These are phyloP conservation scores for Talaromyces thailandensis DNA, from an alignment of 495 filamentous ascomycete genomes.

Conservation along the genomic window DNA sequence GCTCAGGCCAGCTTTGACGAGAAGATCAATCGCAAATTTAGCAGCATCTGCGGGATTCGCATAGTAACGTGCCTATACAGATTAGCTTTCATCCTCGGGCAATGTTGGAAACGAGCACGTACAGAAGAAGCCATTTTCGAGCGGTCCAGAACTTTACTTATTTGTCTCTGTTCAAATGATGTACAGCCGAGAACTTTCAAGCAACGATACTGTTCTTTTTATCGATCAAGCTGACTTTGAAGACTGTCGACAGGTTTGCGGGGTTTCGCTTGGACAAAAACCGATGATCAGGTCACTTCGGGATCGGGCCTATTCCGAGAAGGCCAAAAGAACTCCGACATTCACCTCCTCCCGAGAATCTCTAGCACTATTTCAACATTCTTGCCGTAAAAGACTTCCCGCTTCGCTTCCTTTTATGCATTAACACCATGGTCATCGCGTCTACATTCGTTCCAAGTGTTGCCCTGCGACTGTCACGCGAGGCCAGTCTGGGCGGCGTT, in stretches of 20 bases:
- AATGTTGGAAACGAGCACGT: background rate
- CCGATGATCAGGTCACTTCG: too few relatives aligned
- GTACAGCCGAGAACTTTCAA: background rate
- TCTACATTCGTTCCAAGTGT: background rate
- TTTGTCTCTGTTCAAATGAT: background rate
- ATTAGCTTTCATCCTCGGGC: background rate
- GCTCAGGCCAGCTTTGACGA: background rate
- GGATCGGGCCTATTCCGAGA: background rate
- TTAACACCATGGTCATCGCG: background rate
- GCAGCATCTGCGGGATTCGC: background rate
- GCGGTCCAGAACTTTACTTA: background rate
- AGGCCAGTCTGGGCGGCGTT: background rate
- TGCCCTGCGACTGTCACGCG: background rate
- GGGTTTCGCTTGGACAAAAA: too few relatives aligned
- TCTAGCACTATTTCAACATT: background rate
- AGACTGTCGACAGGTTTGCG: too few relatives aligned
- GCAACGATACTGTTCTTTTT: background rate
- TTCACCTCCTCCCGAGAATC: background rate
- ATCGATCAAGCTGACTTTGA: background rate
- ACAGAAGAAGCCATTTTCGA: background rate
- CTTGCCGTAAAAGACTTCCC: background rate
- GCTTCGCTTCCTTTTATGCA: background rate
- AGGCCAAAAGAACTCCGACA: background rate
- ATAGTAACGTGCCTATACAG: background rate
- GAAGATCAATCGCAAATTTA: background rate